Evolutionary conservation across 495 filamentous ascomycete species (phyloP), one percentile per base, ranked within the genome.

Genomic region (Pyrenopolyporus hunteri): DNA sequence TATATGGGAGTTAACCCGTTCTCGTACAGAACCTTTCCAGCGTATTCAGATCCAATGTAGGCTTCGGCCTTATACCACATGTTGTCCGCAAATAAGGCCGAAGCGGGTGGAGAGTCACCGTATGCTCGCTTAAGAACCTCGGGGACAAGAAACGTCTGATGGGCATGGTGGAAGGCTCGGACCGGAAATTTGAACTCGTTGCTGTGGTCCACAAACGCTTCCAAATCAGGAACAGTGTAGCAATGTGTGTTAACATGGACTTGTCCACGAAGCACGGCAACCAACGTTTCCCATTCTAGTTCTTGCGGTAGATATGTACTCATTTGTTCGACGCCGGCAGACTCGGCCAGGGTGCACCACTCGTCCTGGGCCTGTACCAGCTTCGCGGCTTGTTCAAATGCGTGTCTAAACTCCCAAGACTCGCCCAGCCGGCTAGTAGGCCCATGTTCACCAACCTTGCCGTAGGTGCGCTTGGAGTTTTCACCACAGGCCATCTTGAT

Each of bases 401-500:
- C 82, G 32, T 86, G 80, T 7, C 85, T 76, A 48, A 89, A 86
- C 40, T 83, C 74, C 82, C 81, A 89, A 32, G 84, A 83, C 67
- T 86, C 83, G 6, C 82, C 85, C 66, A 86, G 70, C 11, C 78
- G 72, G 58, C 77, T 84, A 37, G 66, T 58, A 13, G 78, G 78
- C 0, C 78, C 74, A 20, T 65, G 64, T 29, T 74, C 70, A n/a
- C 74, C 76, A 7, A 44, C 32, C 36, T 66, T 73, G 16, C 73
- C 81, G 60, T 85, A 86, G 2, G 82, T 78, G 5, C 77, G 57
- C 70, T 82, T 81, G 3, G 86, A 73, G 64, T 89, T 89, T 72
- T 87, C 85, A 5, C 86, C 86, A 45, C 85, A 88, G 1, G 86
- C 86, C 86, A 89, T 89, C 74, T 89, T 89, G 75, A 89, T 83